A percentile compares a stretch with the other conserved stretches of the same genome.
Conservation (phyloP, 192 early-diverging fungal species). For the Backusella circina region DNA sequence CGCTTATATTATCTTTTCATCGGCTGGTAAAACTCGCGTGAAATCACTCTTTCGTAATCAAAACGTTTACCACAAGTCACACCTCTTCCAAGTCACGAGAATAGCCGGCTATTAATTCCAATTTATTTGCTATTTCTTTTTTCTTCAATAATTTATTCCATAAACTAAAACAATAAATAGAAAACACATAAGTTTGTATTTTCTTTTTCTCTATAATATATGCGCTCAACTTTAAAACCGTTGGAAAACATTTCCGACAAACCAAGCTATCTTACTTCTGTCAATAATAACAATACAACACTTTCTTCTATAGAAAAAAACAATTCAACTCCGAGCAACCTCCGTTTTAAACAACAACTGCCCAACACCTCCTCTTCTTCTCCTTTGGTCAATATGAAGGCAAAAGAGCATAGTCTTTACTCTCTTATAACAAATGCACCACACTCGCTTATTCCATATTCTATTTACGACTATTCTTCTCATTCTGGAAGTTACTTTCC, state of each 20-base stretch:
- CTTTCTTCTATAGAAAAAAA: neutral
- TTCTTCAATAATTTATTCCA: neutral
- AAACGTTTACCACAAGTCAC: neutral
- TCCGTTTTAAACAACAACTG: neutral
- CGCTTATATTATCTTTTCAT: too few relatives aligned
- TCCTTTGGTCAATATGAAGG: neutral
- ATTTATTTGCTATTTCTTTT: neutral
- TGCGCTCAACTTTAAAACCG: neutral
- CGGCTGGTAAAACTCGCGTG: too few relatives aligned
- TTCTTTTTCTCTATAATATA: neutral
- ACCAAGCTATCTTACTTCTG: neutral
- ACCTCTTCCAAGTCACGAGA: neutral
- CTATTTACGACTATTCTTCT: conserved; percentile 73
- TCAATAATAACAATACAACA: neutral
- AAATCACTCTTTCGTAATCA: too few relatives aligned
- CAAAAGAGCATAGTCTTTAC: neutral
- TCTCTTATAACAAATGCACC: neutral
- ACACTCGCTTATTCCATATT: conserved; percentile 40
- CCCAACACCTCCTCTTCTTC: neutral
- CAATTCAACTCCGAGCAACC: neutral
- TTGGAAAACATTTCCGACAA: conserved; percentile 1
- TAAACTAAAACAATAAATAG: neutral
- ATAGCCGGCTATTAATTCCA: neutral
- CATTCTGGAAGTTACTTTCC: conserved; percentile 85
- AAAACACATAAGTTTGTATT: neutral